Evolutionary conservation across 768 basidiomycete genomes (phyloP).

Genomic region (Xerocomus spinulosus): DNA sequence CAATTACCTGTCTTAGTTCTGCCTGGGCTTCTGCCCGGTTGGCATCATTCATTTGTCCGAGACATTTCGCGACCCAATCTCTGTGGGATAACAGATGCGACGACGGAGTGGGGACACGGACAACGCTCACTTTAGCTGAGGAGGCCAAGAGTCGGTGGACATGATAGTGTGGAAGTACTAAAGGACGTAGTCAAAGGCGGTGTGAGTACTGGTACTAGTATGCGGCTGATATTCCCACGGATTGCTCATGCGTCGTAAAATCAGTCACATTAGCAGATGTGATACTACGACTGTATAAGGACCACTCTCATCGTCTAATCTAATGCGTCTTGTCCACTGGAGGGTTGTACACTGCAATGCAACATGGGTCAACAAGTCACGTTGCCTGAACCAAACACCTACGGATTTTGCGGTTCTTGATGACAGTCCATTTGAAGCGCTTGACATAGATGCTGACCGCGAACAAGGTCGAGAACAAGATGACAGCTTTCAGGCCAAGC

Average conservation of each 20-base stretch:
- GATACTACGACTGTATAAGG: conserved; percentile 20
- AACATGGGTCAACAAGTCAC: conserved; percentile 4
- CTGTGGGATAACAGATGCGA: conserved; percentile 40
- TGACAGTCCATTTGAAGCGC: conserved; percentile 88
- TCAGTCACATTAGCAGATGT: conserved; percentile 23
- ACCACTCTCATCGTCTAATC: conserved; percentile 19
- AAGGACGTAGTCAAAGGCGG: no score
- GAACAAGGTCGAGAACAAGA: conserved; percentile 83
- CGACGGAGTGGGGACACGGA: neutral
- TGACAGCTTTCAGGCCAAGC: conserved; percentile 92
- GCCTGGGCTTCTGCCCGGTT: conserved; percentile 87
- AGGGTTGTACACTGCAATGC: conserved; percentile 36
- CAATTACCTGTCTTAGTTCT: conserved; percentile 95
- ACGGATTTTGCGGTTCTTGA: conserved; percentile 95
- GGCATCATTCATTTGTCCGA: conserved; percentile 84
- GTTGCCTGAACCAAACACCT: conserved; percentile 30
- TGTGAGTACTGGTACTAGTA: neutral
- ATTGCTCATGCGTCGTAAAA: neutral
- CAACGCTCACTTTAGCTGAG: conserved; percentile 61
- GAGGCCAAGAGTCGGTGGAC: conserved; percentile 80
- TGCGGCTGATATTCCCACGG: conserved; percentile 1
- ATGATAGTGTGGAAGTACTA: no score
- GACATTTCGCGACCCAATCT: conserved; percentile 92
- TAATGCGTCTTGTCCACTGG: conserved; percentile 34
- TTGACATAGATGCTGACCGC: conserved; percentile 84